phyloP scores from a whole-genome alignment of 1,139 yeast genomes.

The Kodamaea plutei region DNA sequence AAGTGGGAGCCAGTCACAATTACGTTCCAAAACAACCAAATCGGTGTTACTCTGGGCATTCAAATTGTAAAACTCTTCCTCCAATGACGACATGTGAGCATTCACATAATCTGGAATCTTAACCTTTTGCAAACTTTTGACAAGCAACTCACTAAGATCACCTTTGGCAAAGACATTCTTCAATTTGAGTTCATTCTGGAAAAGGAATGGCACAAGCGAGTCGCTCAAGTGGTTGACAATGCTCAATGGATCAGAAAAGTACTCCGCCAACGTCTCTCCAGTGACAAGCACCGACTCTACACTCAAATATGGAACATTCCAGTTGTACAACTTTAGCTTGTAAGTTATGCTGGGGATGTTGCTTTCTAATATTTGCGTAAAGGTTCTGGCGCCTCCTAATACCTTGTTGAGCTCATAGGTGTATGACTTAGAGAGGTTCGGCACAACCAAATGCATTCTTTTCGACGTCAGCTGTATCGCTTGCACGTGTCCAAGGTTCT shows the following conservation, averaged over 20 bases:
- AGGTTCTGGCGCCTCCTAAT: constrained; percentile 15
- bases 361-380: constrained; percentile 17
- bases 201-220: constrained; percentile 22
- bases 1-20: constrained; percentile 68
- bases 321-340: constrained; percentile 25
- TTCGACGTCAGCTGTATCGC: constrained; percentile 7
- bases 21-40: constrained; percentile 74
- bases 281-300: constrained; percentile 22
- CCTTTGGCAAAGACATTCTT: constrained; percentile 42
- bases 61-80: constrained; percentile 34
- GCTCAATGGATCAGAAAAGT: constrained; percentile 34
- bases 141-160: constrained; percentile 31
- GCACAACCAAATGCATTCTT: constrained; percentile 26
- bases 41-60: constrained; percentile 47
- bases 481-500: constrained; percentile 8
- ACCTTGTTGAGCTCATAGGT: constrained; percentile 26
- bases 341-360: constrained; percentile 16
- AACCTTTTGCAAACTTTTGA: constrained; percentile 22
- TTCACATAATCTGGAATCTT: constrained; percentile 29
- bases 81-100: constrained; percentile 23
- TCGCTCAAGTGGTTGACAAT: constrained; percentile 27
- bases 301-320: constrained; percentile 31
- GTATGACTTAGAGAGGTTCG: constrained; percentile 27
- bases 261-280: constrained; percentile 22
- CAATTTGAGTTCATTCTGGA: constrained; percentile 17